Conservation (phyloP, 192 early-diverging fungal genomes). For the Geranomyces variabilis region DNA sequence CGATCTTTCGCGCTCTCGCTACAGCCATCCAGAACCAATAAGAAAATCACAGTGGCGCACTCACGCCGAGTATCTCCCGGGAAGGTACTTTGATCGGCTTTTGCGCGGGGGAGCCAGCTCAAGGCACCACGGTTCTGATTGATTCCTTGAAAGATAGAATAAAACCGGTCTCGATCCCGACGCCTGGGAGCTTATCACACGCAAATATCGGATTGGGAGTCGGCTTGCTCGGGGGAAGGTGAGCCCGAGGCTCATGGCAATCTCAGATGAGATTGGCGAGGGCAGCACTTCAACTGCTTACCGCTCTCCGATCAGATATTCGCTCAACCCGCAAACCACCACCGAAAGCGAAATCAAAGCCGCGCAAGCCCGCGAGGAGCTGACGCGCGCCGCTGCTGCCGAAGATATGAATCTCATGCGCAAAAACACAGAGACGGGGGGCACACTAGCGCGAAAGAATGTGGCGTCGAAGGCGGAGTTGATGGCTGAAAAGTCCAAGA, state of each 20-base stretch:
- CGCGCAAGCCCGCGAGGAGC: constrained; percentile 17
- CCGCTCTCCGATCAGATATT: constrained; percentile 3
- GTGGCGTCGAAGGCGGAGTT: not conserved
- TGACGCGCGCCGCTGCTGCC: not conserved
- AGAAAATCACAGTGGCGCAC: constrained; percentile 43
- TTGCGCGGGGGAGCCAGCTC: not conserved
- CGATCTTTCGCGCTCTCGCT: too few species aligned
- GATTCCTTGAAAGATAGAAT: constrained; percentile 21
- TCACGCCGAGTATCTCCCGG: constrained; percentile 33
- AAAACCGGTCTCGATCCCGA: constrained; percentile 19
- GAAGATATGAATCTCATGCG: constrained; percentile 28
- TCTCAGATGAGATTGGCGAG: not conserved
- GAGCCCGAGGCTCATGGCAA: not conserved
- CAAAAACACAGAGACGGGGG: constrained; percentile 19
- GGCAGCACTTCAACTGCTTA: not conserved
- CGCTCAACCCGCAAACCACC: not conserved
- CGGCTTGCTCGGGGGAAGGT: constrained; percentile 37
- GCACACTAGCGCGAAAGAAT: not conserved
- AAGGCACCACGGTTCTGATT: not conserved
- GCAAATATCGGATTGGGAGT: constrained; percentile 34
- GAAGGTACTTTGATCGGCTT: constrained; percentile 12
- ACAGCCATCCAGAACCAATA: constrained; percentile 14
- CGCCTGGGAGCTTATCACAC: constrained; percentile 29
- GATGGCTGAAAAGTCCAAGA: constrained; percentile 20
- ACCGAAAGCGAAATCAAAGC: constrained; percentile 29